Base-by-base conservation (phyloP, 1,284 basidiomycete species). In the Ceratobasidium sp. region DNA sequence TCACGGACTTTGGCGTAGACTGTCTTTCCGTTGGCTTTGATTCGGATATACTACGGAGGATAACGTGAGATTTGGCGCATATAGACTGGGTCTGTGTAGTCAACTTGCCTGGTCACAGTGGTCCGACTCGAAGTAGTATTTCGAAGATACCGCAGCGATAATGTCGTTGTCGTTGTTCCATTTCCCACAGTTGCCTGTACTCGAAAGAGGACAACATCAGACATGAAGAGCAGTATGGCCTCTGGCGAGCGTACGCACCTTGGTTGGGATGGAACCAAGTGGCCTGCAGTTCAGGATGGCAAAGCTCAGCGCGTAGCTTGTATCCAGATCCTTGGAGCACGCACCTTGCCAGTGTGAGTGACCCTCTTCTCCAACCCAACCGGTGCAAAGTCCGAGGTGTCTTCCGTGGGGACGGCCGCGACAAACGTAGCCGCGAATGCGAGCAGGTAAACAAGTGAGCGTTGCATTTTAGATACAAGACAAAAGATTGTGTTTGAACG, bases 1-100 rank as follows among this genome's bases (percentile, higher is more conserved):
- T 67, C 64, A 16, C 64, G 28, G 33, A 67, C 51, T 30, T 67
- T 67, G 18, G 64, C 64, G 23, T 67, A 67, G 0, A 67, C 64
- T 8, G 33, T 42, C 40, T 67, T 67, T 46, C 51, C 51, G 21
- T 67, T 67, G 25, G 49, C 64, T 40, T 49, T 56, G 38, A 67
- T 21, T 46, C 58, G 18, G 16, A 67, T 38, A 14, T 51, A 67
- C 64, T 67, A 25, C 23, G 53, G n/a, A 4, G 11, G 30, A 18
- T 40, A 14, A 5, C n/a, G 14, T 40, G 40, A n/a, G 30, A 18
- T 16, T 60, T 7, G 33, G 28, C 53, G 16, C 33, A 33, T 33
- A 42, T 23, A 23, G 21, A 14, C 6, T 18, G 28, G 25, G 7
- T 12, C 0, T 11, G 30, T 4, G 40, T 25, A 18, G 33, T 3